Base-by-base conservation (phyloP, 805 yeast genomes). In the Starmerella sp. region DNA sequence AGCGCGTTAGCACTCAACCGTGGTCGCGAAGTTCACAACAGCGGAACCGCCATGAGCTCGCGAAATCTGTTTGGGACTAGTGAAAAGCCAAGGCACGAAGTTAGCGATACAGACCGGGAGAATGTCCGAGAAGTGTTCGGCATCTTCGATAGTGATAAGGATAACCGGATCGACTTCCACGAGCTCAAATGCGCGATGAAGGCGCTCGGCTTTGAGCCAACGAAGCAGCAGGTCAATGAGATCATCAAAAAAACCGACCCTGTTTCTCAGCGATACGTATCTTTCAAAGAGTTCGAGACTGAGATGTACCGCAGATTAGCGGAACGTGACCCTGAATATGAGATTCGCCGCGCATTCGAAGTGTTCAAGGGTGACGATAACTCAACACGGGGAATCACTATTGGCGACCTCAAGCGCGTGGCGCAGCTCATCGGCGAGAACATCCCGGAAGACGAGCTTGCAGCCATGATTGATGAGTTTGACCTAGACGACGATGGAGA, bases 401-500 rank as follows among this genome's bases (percentile, higher is more conserved):
- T 91, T 50, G 77, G 90, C 60, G 86, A 89, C 66, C 75, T 93
- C 56, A 80, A 95, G 68, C 77, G 93, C 57, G 95, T 91, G 1
- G 93, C 97, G 10, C 85, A 86, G 62, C 97, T 91, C 61, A 72
- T 93, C 55, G 97, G 96, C 2, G 98, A 93, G 68, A 86, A 84
- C 62, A 72, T 93, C 55, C 82, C 87, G 6, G 99, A 93, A 62
- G 96, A 88, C 56, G 98, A 93, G 66, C 74, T 93, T 51, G 77
- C 86, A 61, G 97, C 97, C 5, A 93, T 93, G 98, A 93, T 93
- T 60, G 96, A 90, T 58, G 97, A 91, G 69, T 93, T 93, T 66
- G 99, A 93, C 71, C 72, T 90, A 51, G 97, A 93, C 67, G 95
- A 87, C 54, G 97, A 93, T 68, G 97, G 97, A 51, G 96, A 86